phyloP scores from a whole-genome alignment of 2,329 filamentous ascomycete species.

The Pestalotiopsis sp. region DNA sequence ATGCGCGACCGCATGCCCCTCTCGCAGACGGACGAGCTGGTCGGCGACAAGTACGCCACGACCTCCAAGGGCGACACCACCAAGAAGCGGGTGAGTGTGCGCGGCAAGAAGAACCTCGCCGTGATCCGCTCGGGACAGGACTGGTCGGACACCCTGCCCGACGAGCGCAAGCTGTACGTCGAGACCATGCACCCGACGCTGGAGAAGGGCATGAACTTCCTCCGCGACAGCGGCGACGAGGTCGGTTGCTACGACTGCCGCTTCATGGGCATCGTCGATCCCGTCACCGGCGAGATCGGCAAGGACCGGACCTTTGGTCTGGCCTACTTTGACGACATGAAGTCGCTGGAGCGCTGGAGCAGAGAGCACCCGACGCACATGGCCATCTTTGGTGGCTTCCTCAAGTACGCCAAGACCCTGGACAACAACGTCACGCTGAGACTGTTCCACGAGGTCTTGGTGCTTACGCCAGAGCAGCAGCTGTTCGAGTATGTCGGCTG shows the following conservation, averaged over 20 bases:
- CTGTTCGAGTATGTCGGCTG: constrained; percentile 45
- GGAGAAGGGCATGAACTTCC: constrained; percentile 44
- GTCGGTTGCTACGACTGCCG: constrained; percentile 47
- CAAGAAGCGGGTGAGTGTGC: constrained; percentile 29
- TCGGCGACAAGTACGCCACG: constrained; percentile 1
- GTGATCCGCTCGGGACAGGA: constrained; percentile 50
- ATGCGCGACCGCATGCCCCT: constrained; percentile 46
- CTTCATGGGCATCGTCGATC: constrained; percentile 44
- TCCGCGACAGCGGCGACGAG: constrained; percentile 43
- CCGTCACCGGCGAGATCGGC: constrained; percentile 20
- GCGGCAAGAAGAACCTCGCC: constrained; percentile 41
- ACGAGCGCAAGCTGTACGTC: constrained; percentile 45
- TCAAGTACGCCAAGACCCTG: constrained; percentile 40
- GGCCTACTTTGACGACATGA: constrained; percentile 44
- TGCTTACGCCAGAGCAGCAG: constrained; percentile 41
- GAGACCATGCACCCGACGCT: constrained; percentile 48
- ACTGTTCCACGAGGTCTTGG: constrained; percentile 44
- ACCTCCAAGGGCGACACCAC: background rate
- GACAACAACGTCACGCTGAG: constrained; percentile 37
- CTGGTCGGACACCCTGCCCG: constrained; percentile 41
- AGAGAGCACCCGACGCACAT: constrained; percentile 42
- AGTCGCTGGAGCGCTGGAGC: constrained; percentile 41
- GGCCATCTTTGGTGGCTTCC: constrained; percentile 43
- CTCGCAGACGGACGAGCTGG: constrained; percentile 39
- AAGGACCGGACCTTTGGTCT: constrained; percentile 43